phyloP scores from a whole-genome alignment of 495 filamentous ascomycete species.

The Hypoxylon rickii region DNA sequence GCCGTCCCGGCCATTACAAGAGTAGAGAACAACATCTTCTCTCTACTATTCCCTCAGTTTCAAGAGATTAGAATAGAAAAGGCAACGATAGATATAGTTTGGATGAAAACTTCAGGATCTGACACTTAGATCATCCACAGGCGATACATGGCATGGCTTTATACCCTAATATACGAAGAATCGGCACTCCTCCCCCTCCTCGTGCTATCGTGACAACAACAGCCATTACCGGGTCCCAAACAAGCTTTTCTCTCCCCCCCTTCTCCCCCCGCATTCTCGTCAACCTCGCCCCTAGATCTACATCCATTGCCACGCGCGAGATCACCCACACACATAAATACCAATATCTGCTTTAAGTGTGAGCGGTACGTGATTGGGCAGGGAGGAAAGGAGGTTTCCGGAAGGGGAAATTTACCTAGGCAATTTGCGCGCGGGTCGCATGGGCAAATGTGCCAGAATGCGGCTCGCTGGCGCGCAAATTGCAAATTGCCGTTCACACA shows the following conservation, averaged over 20 bases:
- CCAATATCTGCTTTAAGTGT: background rate
- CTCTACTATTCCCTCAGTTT: too few relatives aligned
- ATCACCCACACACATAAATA: background rate
- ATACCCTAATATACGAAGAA: background rate
- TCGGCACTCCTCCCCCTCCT: background rate
- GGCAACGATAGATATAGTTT: too few relatives aligned
- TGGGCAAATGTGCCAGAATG: too few relatives aligned
- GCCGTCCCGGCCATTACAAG: conserved; percentile 30
- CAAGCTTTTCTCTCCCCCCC: conserved; percentile 6
- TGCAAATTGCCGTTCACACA: conserved; percentile 31
- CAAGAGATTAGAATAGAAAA: too few relatives aligned
- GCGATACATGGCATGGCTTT: background rate
- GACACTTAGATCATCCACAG: background rate
- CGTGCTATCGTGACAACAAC: conserved; percentile 8
- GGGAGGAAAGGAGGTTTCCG: background rate
- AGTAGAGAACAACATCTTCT: conserved; percentile 20
- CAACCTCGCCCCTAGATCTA: conserved; percentile 20
- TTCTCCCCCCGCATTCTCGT: conserved; percentile 20
- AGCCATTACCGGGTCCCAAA: background rate
- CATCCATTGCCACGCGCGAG: background rate
- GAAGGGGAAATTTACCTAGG: conserved; percentile 17
- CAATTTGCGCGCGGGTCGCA: too few relatives aligned
- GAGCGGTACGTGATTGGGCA: background rate
- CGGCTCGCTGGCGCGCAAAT: too few relatives aligned
- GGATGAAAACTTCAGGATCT: background rate